Base-by-base conservation (phyloP, 2,329 filamentous ascomycete genomes). In the Exophiala calicioides region DNA sequence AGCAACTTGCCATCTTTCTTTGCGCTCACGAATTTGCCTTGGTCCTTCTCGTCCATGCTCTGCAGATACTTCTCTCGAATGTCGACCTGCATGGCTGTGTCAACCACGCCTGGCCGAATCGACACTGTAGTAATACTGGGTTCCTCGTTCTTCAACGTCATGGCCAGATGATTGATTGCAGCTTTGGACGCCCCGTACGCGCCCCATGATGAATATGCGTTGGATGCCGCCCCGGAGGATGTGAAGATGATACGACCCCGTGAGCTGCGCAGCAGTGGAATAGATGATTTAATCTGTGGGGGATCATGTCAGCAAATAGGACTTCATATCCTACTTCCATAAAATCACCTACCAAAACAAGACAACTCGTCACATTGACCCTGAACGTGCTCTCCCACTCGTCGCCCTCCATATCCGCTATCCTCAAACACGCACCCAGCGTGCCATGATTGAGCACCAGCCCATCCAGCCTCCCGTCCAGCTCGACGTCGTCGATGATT, bases 61-160 rank as follows among this genome's bases (percentile, higher is more conserved):
- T 70, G 74, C 5, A 77, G 73, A 65, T 93, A 85, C 47, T 82
- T 78, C 35, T 90, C 83, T 39, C 93, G 76, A 47, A 98, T 79
- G 47, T 86, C 79, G n/a, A 77, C 77, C 65, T 95, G 90, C 90
- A 96, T 96, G 40, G 85, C 85, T 0, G 90, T 96, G 62, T 95
- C 86, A 5, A 94, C 85, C 34, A 87, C 81, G 2, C 90, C 90
- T 0, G 90, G 90, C 3, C 84, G 76, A 24, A 96, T 72, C 0
- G 87, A 76, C 0, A 95, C 69, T 9, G 81, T 83, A 0, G 80
- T 86, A 33, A 95, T 81, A 10, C 83, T 75, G 1, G 85, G 82
- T 65, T 95, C 90, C 63, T 96, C 90, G 1, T 77, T 75, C 0
- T 81, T 80, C 26, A 96, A 67, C 26, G 90, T 88, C 31, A 77